Evolutionary conservation across 2,329 filamentous ascomycete species (phyloP).

Genomic region (Drechslerella dactyloides): DNA sequence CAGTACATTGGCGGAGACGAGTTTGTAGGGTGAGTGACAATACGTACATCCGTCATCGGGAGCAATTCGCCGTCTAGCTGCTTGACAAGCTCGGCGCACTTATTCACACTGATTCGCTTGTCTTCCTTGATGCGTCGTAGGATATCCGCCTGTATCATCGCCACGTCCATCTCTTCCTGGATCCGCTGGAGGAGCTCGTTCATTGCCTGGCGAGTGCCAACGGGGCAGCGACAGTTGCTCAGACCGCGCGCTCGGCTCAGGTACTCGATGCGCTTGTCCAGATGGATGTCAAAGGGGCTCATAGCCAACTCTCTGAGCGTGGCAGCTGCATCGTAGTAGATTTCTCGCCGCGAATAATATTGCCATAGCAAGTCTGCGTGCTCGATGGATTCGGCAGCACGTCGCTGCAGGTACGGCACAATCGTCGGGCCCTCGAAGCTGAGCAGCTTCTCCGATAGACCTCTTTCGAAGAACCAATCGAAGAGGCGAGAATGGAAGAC

Average conservation of each 20-base stretch:
- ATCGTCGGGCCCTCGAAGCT: slow-evolving; percentile 85
- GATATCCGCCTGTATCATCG: slow-evolving; percentile 92
- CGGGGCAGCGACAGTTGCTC: slow-evolving; percentile 79
- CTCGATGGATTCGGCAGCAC: slow-evolving; percentile 72
- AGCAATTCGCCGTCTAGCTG: slow-evolving; percentile 79
- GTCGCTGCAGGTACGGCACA: slow-evolving; percentile 80
- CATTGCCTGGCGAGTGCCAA: slow-evolving; percentile 77
- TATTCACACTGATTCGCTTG: slow-evolving; percentile 69
- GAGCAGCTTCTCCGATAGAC: slow-evolving; percentile 83
- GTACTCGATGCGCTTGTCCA: slow-evolving; percentile 86
- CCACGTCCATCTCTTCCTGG: slow-evolving; percentile 84
- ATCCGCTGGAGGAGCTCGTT: slow-evolving; percentile 86
- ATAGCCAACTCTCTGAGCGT: slow-evolving; percentile 84
- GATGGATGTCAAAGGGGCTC: slow-evolving; percentile 77
- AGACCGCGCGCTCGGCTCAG: slow-evolving; percentile 91
- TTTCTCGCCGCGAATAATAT: slow-evolving; percentile 83
- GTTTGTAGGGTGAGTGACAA: background rate
- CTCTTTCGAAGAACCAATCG: slow-evolving; percentile 90
- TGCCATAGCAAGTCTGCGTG: slow-evolving; percentile 91
- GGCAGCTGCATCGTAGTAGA: slow-evolving; percentile 83
- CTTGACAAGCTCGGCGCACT: slow-evolving; percentile 69
- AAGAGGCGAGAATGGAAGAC: slow-evolving; percentile 97
- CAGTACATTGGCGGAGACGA: background rate
- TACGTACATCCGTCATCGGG: slow-evolving; percentile 74
- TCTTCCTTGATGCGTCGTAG: slow-evolving; percentile 79